A percentile compares a stretch with the other conserved stretches of the same genome.
Evolutionary conservation across 208 protist genomes (phyloP).

Genomic region (Trypanosoma theileri): DNA sequence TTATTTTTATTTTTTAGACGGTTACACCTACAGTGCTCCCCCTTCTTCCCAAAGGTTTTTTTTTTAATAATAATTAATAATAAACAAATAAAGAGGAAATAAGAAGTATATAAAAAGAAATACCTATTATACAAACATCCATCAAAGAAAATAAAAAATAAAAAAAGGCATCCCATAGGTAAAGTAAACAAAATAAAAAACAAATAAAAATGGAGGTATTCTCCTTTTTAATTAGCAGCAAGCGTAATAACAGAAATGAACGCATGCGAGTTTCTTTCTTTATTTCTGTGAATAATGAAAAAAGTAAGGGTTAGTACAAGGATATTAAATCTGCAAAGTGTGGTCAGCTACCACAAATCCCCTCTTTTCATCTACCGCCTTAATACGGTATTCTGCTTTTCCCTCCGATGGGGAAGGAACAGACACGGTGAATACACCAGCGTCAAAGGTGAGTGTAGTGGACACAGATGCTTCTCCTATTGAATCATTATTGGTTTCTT

Average conservation of each 20-base stretch:
- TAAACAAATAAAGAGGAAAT: neutral
- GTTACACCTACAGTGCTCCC: neutral
- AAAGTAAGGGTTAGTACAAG: neutral
- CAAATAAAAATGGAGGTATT: too few relatives aligned
- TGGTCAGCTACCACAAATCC: conserved; percentile 51
- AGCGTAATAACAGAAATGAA: too few relatives aligned
- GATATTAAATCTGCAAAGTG: conserved; percentile 23
- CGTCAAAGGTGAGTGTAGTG: conserved; percentile 62
- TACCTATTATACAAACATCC: neutral
- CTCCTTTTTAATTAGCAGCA: too few relatives aligned
- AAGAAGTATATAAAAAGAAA: neutral
- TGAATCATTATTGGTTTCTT: neutral
- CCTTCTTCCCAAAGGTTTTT: neutral
- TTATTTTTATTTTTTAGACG: too few relatives aligned
- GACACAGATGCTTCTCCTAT: conserved; percentile 10
- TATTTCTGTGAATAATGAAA: neutral
- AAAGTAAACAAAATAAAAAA: too few relatives aligned
- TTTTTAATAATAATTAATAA: neutral
- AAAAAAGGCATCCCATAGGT: too few relatives aligned
- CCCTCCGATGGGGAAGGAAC: conserved; percentile 36
- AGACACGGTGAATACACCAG: conserved; percentile 42
- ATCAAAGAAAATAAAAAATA: too few relatives aligned
- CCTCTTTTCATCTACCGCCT: conserved; percentile 53
- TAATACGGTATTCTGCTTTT: conserved; percentile 39
- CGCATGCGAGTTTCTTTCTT: neutral